Evolutionary conservation across 495 filamentous ascomycete genomes (phyloP).

Genomic region (Arthonia radiata): DNA sequence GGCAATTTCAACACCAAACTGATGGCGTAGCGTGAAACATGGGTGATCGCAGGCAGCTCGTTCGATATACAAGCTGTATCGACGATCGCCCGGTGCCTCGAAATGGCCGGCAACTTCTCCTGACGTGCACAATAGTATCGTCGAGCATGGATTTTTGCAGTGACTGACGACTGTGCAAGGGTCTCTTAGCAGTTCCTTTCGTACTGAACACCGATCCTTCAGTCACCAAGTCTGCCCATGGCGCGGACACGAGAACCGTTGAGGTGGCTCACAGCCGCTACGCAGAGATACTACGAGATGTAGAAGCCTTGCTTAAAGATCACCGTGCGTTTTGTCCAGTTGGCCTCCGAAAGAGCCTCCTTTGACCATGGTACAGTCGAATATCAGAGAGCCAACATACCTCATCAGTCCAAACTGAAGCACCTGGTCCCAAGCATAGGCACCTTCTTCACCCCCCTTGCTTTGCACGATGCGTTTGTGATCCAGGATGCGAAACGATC

Average conservation of each 20-base stretch:
- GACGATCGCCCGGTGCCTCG: too few species aligned
- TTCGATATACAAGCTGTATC: too few species aligned
- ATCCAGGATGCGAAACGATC: conserved; percentile 64
- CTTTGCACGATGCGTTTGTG: conserved; percentile 68
- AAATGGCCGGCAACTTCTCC: not conserved
- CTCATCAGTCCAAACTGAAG: conserved; percentile 66
- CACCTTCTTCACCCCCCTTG: conserved; percentile 70
- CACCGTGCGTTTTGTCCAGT: conserved; percentile 39
- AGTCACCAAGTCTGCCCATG: conserved; percentile 40
- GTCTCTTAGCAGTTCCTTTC: conserved; percentile 83
- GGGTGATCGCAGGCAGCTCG: not conserved
- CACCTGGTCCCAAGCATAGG: conserved; percentile 77
- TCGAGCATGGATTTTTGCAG: not conserved
- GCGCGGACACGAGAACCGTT: conserved; percentile 34
- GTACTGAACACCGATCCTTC: conserved; percentile 91
- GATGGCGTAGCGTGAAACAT: too few species aligned
- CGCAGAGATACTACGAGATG: conserved; percentile 83
- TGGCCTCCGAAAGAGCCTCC: not conserved
- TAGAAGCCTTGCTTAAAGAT: conserved; percentile 73
- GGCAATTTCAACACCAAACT: too few species aligned
- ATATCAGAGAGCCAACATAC: conserved; percentile 35
- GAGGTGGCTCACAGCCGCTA: conserved; percentile 55
- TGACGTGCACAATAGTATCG: conserved; percentile 1
- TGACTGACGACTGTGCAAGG: conserved; percentile 19
- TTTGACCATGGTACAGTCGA: conserved; percentile 20